A percentile compares a stretch with the other conserved stretches of the same genome.
Evolutionary conservation across 2,329 filamentous ascomycete genomes (phyloP).

Genomic region (Ceratocystis destructans): DNA sequence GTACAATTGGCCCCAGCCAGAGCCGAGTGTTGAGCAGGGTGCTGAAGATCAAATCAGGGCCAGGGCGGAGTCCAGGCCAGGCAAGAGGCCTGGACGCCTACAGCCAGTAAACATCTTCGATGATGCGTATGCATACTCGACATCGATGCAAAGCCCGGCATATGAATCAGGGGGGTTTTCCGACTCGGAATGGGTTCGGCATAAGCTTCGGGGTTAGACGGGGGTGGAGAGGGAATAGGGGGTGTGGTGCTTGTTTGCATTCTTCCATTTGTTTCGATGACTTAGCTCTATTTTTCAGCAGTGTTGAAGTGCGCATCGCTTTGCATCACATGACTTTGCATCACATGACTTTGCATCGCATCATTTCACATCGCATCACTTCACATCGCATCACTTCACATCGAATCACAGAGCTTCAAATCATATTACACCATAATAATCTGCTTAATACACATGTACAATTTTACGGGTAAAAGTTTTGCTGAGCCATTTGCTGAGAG

Average conservation of each 20-base stretch:
- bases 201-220: background rate
- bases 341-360: too few species aligned
- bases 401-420: too few species aligned
- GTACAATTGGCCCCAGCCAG: background rate
- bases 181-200: constrained; percentile 5
- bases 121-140: constrained; percentile 16
- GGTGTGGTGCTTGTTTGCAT: background rate
- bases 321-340: too few species aligned
- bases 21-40: too few species aligned
- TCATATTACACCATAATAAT: too few species aligned
- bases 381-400: too few species aligned
- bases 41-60: background rate
- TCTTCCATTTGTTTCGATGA: background rate
- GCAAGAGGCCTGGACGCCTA: background rate
- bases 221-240: background rate
- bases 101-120: constrained; percentile 7
- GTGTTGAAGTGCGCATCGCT: too few species aligned
- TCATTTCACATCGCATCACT: too few species aligned
- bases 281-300: background rate
- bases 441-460: too few species aligned
- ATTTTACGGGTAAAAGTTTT: too few species aligned
- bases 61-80: background rate
- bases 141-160: constrained; percentile 17
- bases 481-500: too few species aligned
- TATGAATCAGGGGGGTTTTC: constrained; percentile 16